phyloP scores from a whole-genome alignment of 2,329 filamentous ascomycete species.

The Hypoxylon sp. region DNA sequence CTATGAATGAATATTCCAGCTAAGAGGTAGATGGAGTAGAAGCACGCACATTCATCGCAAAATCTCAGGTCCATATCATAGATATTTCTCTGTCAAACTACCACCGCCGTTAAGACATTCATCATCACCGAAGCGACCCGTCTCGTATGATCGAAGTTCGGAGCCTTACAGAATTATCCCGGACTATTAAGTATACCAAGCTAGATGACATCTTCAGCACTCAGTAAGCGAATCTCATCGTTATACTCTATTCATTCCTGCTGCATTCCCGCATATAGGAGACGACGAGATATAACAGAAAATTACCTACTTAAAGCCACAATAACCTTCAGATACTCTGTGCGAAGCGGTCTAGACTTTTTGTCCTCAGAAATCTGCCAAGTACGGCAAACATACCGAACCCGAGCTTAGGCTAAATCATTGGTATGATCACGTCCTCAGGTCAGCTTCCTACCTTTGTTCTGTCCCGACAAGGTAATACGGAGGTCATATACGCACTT shows the following conservation, averaged over 20 bases:
- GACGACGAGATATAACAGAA: not conserved
- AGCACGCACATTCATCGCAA: too few relatives aligned
- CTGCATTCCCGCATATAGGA: not conserved
- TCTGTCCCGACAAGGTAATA: slow-evolving; percentile 21
- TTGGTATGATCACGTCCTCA: slow-evolving; percentile 13
- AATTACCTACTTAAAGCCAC: not conserved
- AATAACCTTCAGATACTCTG: not conserved
- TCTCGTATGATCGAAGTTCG: too few relatives aligned
- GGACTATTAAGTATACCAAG: too few relatives aligned
- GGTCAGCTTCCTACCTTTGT: not conserved
- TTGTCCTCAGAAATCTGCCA: not conserved
- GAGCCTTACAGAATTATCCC: too few relatives aligned
- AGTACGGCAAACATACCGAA: slow-evolving; percentile 19
- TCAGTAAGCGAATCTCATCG: not conserved
- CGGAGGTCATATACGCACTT: slow-evolving; percentile 13
- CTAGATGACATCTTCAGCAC: too few relatives aligned
- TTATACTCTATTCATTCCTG: not conserved
- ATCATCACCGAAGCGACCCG: too few relatives aligned
- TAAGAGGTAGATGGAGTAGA: too few relatives aligned
- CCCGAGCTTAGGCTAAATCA: slow-evolving; percentile 38
- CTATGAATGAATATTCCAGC: too few relatives aligned
- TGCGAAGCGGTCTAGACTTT: slow-evolving; percentile 10
- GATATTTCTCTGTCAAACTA: too few relatives aligned
- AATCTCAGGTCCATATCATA: too few relatives aligned
- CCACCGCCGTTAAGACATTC: too few relatives aligned